Evolutionary conservation across 371 early-diverging fungal species (phyloP), one percentile per base, ranked within the genome.

Genomic region (Catenaria anguillulae): DNA sequence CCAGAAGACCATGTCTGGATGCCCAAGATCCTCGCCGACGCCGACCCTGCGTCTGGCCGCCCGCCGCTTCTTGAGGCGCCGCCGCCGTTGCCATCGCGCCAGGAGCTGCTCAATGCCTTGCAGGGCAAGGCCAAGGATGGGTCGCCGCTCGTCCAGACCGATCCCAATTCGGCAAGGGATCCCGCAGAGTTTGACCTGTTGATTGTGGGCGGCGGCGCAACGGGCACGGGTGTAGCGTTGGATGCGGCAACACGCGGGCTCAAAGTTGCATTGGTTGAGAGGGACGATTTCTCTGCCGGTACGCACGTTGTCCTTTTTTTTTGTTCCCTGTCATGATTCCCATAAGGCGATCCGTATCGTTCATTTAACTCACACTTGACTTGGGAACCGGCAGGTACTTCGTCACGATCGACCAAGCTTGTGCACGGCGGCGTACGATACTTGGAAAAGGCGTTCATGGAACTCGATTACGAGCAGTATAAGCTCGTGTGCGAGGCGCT

Each of bases 341-440:
- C 37, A 13, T 13, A 13, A n/a, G n/a, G n/a, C n/a, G n/a, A n/a
- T n/a, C n/a, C n/a, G n/a, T n/a, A n/a, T n/a, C n/a, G n/a, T n/a
- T n/a, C n/a, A n/a, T n/a, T 13, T 31, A 4, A 54, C 33, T 15
- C 29, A 4, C 4, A 8, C 33, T 8, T 31, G 8, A 31, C 33
- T 54, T 54, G 10, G 10, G 5, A 13, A 21, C 12, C 3, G 5
- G 23, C 63, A 76, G 94, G 92, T 55, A 98, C 99, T 2, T 90
- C 91, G 37, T 97, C 97, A 2, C 83, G 96, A 66, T 89, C 90
- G 24, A 99, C 99, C 8, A 99, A 99, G 70, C 81, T 99, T 19
- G 90, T 99, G 26, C 99, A 99, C 70, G 99, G 99, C 63, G 99
- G 99, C 68, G 97, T 99, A 42, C 83, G 99, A 60, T 99, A 99